Evolutionary conservation across 192 early-diverging fungal species (phyloP).

Genomic region (Geosiphon pyriformis): DNA sequence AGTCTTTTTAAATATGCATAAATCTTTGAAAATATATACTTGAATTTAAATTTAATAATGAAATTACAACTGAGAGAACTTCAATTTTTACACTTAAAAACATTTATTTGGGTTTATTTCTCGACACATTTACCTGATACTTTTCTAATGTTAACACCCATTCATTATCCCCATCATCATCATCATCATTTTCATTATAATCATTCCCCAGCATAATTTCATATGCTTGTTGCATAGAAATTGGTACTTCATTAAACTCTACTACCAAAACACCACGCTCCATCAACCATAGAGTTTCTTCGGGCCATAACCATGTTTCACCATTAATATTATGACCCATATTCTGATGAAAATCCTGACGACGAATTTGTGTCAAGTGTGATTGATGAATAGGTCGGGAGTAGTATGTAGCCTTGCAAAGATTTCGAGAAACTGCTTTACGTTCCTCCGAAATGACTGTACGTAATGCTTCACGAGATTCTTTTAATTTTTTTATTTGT

Average conservation of each 20-base stretch:
- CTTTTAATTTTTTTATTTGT: not conserved
- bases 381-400: slow-evolving; percentile 1
- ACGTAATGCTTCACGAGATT: not conserved
- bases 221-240: slow-evolving; percentile 36
- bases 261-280: slow-evolving; percentile 37
- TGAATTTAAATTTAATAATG: not conserved
- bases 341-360: slow-evolving; percentile 20
- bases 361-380: not conserved
- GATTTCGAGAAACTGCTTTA: not conserved
- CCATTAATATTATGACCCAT: slow-evolving; percentile 43
- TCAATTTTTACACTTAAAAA: too few relatives aligned
- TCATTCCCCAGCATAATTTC: slow-evolving; percentile 14
- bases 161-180: not conserved
- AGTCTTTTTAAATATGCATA: slow-evolving; percentile 51
- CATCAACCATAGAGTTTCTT: slow-evolving; percentile 46
- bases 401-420: slow-evolving; percentile 13
- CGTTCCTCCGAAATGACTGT: not conserved
- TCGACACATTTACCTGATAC: slow-evolving; percentile 29
- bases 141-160: slow-evolving; percentile 34
- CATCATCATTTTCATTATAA: not conserved
- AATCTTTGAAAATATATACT: slow-evolving; percentile 26
- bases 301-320: slow-evolving; percentile 35
- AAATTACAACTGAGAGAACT: not conserved
- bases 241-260: slow-evolving; percentile 12
- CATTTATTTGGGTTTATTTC: too few relatives aligned